These are phyloP conservation scores for Flaveria ramosissima DNA, from an alignment of 129 eudicot genomes.

Conservation along the genomic window DNA sequence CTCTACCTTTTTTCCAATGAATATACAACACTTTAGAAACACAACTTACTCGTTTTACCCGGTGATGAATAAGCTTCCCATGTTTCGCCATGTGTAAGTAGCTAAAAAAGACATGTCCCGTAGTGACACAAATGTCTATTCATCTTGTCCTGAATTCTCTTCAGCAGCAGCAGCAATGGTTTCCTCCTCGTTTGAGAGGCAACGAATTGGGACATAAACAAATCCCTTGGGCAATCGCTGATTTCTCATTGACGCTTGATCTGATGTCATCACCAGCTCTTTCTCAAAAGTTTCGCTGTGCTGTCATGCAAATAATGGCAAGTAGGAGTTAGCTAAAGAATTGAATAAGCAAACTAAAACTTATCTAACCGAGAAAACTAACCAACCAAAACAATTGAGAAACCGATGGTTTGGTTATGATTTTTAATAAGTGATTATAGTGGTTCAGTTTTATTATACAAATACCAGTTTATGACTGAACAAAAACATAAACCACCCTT, in stretches of 20 bases:
- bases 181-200: conserved; percentile 80
- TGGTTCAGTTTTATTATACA: neutral
- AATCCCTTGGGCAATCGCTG: conserved; percentile 93
- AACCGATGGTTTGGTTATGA: neutral
- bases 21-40: conserved; percentile 37
- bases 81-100: conserved; percentile 10
- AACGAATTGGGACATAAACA: conserved; percentile 77
- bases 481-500: neutral
- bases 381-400: neutral
- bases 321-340: neutral
- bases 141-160: conserved; percentile 51
- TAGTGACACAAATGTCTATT: conserved; percentile 22
- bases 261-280: conserved; percentile 92
- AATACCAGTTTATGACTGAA: neutral
- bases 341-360: neutral
- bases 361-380: neutral
- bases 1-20: conserved; percentile 30
- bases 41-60: conserved; percentile 18
- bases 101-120: conserved; percentile 18
- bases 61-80: conserved; percentile 14
- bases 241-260: conserved; percentile 90
- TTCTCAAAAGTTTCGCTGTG: conserved; percentile 74
- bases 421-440: neutral
- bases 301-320: conserved; percentile 35
- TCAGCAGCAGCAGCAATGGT: conserved; percentile 42